Evolutionary conservation across 1,284 basidiomycete genomes (phyloP).

Genomic region (Tremellales sp.): DNA sequence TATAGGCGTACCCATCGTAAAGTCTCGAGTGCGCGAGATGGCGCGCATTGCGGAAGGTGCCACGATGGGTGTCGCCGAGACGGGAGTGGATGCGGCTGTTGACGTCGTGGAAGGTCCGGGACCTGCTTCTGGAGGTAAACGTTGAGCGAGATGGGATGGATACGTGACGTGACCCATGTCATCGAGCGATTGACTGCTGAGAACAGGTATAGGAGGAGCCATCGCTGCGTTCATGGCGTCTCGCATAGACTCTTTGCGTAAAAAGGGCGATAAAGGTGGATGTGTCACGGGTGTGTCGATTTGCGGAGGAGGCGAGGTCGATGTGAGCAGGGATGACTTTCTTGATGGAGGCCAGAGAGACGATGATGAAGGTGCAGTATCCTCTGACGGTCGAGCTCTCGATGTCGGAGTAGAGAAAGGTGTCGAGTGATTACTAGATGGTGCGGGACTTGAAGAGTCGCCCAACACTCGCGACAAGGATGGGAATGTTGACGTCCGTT

Average conservation of each 20-base stretch:
- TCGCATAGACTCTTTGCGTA: background rate
- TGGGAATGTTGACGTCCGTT: constrained; percentile 14
- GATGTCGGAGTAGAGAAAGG: background rate
- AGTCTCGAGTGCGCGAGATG: too few species aligned
- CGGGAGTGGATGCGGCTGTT: background rate
- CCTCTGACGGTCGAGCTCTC: background rate
- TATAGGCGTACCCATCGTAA: too few species aligned
- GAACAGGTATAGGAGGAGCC: constrained; percentile 1
- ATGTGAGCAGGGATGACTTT: constrained; percentile 12
- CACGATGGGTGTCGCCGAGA: background rate
- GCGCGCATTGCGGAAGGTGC: too few species aligned
- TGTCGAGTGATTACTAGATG: background rate
- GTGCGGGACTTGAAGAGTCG: constrained; percentile 3
- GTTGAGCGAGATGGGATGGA: constrained; percentile 28
- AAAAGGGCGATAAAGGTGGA: constrained; percentile 9
- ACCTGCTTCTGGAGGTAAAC: constrained; percentile 11
- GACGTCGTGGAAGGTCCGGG: background rate
- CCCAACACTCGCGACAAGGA: constrained; percentile 10
- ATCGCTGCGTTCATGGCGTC: background rate
- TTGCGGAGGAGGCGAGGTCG: background rate
- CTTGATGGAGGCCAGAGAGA: constrained; percentile 13
- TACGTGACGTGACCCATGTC: constrained; percentile 28
- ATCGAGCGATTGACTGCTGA: background rate
- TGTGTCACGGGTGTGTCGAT: background rate
- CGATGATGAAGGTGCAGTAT: too few species aligned